These are phyloP conservation scores for Panaeolus cyanescens DNA, from an alignment of 768 basidiomycete genomes.

Conservation along the genomic window DNA sequence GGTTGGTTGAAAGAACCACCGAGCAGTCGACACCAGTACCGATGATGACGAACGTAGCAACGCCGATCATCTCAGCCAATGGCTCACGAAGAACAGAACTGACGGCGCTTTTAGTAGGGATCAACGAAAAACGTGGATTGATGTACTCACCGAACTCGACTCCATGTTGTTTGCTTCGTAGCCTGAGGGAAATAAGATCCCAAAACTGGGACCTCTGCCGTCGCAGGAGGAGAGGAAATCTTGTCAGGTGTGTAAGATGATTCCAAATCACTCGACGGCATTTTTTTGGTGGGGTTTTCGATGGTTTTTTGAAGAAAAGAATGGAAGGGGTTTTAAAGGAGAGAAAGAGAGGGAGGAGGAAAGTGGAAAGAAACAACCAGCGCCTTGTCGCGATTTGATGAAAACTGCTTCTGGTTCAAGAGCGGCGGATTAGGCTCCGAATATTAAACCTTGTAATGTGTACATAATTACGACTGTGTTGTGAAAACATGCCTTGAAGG, in stretches of 20 bases:
- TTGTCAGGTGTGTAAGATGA: background rate
- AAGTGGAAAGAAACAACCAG: background rate
- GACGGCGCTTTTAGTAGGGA: background rate
- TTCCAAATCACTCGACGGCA: background rate
- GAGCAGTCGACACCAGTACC: constrained; percentile 63
- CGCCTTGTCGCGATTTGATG: constrained; percentile 2
- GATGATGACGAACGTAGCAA: constrained; percentile 58
- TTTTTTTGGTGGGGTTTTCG: background rate
- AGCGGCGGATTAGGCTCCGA: constrained; percentile 1
- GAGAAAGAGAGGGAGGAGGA: background rate
- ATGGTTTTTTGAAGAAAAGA: background rate
- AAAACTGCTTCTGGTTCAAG: background rate
- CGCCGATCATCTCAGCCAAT: constrained; percentile 67
- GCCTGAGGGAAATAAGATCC: constrained; percentile 16
- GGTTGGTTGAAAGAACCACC: constrained; percentile 51
- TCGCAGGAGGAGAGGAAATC: background rate
- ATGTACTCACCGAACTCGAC: constrained; percentile 15
- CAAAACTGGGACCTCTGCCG: constrained; percentile 11
- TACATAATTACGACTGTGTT: background rate
- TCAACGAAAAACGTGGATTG: background rate
- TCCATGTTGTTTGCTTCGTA: constrained; percentile 12
- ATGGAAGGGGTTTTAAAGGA: background rate
- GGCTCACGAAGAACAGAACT: constrained; percentile 50
- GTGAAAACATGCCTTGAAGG: background rate
- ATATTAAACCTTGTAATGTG: constrained; percentile 3